Base-by-base conservation (phyloP, 768 basidiomycete species). In the Tephrocybe sp. region DNA sequence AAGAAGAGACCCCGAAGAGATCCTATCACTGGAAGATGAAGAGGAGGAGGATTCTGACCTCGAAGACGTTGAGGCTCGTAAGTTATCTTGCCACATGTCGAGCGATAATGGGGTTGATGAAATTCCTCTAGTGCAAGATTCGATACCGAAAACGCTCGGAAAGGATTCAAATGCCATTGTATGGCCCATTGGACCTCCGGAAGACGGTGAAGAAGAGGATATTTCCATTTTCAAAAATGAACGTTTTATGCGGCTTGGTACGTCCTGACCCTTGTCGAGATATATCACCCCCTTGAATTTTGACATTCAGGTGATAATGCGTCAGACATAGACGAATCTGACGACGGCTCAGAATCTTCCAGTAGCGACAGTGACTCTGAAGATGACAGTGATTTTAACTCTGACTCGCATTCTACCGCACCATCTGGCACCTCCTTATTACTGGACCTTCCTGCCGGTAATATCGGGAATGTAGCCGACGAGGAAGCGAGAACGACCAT, bases 181-280 rank as follows among this genome's bases (percentile, higher is more conserved):
- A 42, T 97, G 91, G 92, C 90, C 91, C 1, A 70, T 68, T 42
- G 72, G 78, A 4, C 77, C 81, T 10, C 77, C 84, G 39, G 81
- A 82, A 11, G 85, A 83, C 16, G 73, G 82, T 24, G 78, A 84
- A 11, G 77, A 83, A 50, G 75, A 80, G 10, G 79, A 84, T 33
- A 76, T 84, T n/a, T 80, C 79, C 54, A 75, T 71, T 51, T 80
- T 70, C 57, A 74, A 71, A 52, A 91, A 90, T 60, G 80, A 80
- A 52, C 75, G 84, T 36, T 80, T 86, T 50, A 83, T 90, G 79
- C 79, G 91, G 34, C 71, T 93, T 53, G 89, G 89, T 57, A 16
- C 23, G 48, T 87, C 39, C 3, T 16, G n/a, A 2, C 5, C n/a
- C 13, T 2, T 11, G 6, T n/a, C 13, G 9, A 29, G 16, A 42